Conservation (phyloP, 176 grass and related monocot genomes). For the Cocos nucifera region DNA sequence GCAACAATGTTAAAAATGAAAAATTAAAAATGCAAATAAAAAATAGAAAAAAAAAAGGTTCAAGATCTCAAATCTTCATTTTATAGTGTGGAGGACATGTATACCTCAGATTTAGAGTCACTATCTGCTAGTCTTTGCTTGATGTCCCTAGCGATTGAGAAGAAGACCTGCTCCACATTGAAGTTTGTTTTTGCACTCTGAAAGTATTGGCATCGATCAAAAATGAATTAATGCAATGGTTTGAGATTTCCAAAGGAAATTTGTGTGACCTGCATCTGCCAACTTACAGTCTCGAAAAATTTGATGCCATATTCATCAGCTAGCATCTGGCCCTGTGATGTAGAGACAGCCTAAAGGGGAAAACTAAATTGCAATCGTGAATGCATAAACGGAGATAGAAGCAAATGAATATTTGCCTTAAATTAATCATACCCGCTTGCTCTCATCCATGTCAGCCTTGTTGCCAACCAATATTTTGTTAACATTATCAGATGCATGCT, state of each 20-base stretch:
- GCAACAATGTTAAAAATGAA: slow-evolving; percentile 5
- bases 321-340: slow-evolving; percentile 68
- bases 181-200: slow-evolving; percentile 95
- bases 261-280: not conserved
- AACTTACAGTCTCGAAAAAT: slow-evolving; percentile 84
- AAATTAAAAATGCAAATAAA: not conserved
- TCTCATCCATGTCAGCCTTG: slow-evolving; percentile 92
- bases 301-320: slow-evolving; percentile 90
- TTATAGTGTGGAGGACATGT: slow-evolving; percentile 1
- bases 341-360: slow-evolving; percentile 48
- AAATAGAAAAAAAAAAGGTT: not conserved
- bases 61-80: not conserved
- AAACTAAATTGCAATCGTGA: too few relatives aligned
- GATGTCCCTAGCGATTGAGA: slow-evolving; percentile 81
- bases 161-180: slow-evolving; percentile 82
- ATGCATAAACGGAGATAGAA: too few relatives aligned
- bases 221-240: not conserved
- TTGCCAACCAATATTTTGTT: slow-evolving; percentile 93
- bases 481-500: slow-evolving; percentile 89
- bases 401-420: too few relatives aligned
- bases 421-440: slow-evolving; percentile 56
- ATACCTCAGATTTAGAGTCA: slow-evolving; percentile 53
- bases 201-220: not conserved
- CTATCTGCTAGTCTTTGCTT: slow-evolving; percentile 73
- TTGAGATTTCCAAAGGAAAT: not conserved